Percentiles rank a stretch among this genome's conserved stretches.
Evolutionary conservation across 129 eudicot species (phyloP).

Genomic region (Tanacetum coccineum): DNA sequence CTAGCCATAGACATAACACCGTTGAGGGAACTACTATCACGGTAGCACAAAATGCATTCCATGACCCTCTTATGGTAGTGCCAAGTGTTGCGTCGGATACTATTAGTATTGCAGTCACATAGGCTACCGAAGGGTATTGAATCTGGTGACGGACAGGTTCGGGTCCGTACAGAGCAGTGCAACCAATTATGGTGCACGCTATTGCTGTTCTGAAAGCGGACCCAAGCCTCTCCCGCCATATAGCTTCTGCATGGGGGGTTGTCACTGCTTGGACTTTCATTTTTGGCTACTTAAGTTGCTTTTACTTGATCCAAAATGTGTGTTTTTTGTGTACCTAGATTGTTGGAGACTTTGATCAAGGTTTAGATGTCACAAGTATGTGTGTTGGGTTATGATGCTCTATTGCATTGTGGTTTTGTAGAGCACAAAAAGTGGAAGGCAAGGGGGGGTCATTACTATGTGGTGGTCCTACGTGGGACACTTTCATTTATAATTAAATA

Average conservation of each 20-base stretch:
- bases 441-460: slow-evolving; percentile 32
- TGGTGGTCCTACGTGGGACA: slow-evolving; percentile 29
- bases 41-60: slow-evolving; percentile 58
- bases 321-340: background rate
- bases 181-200: slow-evolving; percentile 73
- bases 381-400: background rate
- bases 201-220: slow-evolving; percentile 60
- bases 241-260: slow-evolving; percentile 33
- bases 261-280: slow-evolving; percentile 21
- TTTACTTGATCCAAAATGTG: background rate
- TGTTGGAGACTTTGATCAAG: slow-evolving; percentile 5
- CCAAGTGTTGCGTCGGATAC: slow-evolving; percentile 69
- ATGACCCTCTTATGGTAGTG: slow-evolving; percentile 45
- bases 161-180: slow-evolving; percentile 70
- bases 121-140: slow-evolving; percentile 58
- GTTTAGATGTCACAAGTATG: slow-evolving; percentile 16
- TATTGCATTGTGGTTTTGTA: slow-evolving; percentile 33
- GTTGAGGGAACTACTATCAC: slow-evolving; percentile 52
- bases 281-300: background rate
- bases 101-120: slow-evolving; percentile 54
- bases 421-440: slow-evolving; percentile 8
- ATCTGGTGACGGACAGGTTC: slow-evolving; percentile 28
- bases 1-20: slow-evolving; percentile 40
- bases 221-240: slow-evolving; percentile 59
- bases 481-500: slow-evolving; percentile 12